Base-by-base conservation (phyloP, 805 yeast species). In the Saturnispora gosingensis region DNA sequence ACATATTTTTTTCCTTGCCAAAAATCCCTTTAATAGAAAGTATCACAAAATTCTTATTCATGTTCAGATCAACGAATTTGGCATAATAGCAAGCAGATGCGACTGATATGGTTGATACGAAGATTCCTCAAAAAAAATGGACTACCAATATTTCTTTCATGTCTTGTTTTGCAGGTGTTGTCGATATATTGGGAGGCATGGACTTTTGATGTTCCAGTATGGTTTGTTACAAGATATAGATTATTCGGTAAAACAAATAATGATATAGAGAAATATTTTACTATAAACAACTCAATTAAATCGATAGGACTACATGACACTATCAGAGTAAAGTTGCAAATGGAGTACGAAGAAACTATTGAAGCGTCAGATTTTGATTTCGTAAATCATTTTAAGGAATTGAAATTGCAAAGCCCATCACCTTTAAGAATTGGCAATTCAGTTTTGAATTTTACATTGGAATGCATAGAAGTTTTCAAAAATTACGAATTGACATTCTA, bases 331-430 rank as follows among this genome's bases (percentile, higher is more conserved):
- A 25, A 25, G 27, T 44, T 49, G 13, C 52, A 49, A 30, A 49
- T 49, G 45, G 62, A 59, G 45, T 30, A 53, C 45, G 42, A 30
- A 1, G 53, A 56, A 42, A 43, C 32, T 18, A 16, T 44, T 8
- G 46, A 48, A 4, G 59, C 54, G 20, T 45, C 54, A 11, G 39
- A 16, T 10, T 45, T 48, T 7, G 27, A 53, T 16, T 53, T 46
- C n/a, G 45, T 50, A 16, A 11, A 22, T 11, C 46, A 52, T 36
- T 51, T 53, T 25, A 16, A 48, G 4, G 24, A 51, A 8, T 25
- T 50, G 8, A 22, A 39, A 15, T 22, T 13, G 3, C 13, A 9
- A 15, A 11, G 13, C 13, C 10, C 38, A 27, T 20, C 43, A 20
- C 30, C 54, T 2, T 43, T 44, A 22, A 38, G 8, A 8, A 3